These are phyloP conservation scores for Pichia pseudocactophila DNA, from an alignment of 805 yeast species.

Conservation along the genomic window DNA sequence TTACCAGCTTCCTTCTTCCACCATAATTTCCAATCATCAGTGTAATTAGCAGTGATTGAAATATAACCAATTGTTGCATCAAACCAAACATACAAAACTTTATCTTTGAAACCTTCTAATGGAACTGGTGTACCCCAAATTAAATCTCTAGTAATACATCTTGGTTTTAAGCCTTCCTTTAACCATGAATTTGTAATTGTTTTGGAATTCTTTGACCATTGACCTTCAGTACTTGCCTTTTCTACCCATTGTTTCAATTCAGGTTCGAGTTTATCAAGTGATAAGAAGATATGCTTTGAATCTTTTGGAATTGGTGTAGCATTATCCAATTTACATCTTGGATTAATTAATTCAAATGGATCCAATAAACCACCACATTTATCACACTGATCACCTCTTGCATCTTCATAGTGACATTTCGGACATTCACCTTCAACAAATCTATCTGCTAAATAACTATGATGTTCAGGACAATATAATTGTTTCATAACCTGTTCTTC, in stretches of 20 bases:
- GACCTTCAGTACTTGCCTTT: conserved; percentile 59
- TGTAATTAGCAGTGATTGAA: conserved; percentile 91
- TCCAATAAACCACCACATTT: conserved; percentile 84
- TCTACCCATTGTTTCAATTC: conserved; percentile 64
- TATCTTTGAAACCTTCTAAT: conserved; percentile 70
- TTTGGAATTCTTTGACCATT: conserved; percentile 87
- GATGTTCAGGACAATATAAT: conserved; percentile 82
- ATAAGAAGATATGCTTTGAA: conserved; percentile 79
- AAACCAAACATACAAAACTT: conserved; percentile 97
- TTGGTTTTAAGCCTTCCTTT: conserved; percentile 83
- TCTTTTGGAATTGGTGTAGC: conserved; percentile 71
- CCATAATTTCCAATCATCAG: conserved; percentile 78
- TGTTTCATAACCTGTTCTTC: conserved; percentile 87
- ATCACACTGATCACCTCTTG: conserved; percentile 99
- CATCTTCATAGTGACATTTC: conserved; percentile 88
- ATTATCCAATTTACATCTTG: conserved; percentile 90
- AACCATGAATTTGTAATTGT: conserved; percentile 91
- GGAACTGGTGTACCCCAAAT: conserved; percentile 99
- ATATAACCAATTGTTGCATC: conserved; percentile 97
- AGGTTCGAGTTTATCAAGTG: conserved; percentile 77
- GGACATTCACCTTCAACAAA: conserved; percentile 98
- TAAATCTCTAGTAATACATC: conserved; percentile 95
- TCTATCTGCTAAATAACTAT: conserved; percentile 90
- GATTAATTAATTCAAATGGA: conserved; percentile 88
- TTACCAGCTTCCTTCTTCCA: conserved; percentile 46